Base-by-base conservation (phyloP, 495 filamentous ascomycete species). In the Aspergillus sparsus region DNA sequence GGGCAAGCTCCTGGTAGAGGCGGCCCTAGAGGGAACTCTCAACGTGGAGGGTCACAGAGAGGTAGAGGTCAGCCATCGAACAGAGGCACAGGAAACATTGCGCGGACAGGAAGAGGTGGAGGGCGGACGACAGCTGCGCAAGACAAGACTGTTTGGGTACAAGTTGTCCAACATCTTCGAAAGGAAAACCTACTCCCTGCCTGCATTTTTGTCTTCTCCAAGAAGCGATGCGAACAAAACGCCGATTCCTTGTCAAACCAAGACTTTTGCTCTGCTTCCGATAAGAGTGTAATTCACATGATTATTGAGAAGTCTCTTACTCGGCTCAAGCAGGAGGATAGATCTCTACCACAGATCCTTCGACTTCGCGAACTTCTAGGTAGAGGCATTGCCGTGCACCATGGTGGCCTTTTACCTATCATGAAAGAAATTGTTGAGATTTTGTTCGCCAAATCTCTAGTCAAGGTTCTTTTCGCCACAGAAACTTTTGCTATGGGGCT, bases 401-500 rank as follows among this genome's bases (percentile, higher is more conserved):
- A 98, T 74, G 95, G 94, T 62, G 94, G 94, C 53, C 78, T 98
- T 54, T 71, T 98, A 39, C 94, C 94, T 7, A 98, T 98, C 68
- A 93, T 98, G 59, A 98, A 98, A 74, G 94, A 98, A 74, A 83
- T 97, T 34, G 94, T 98, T 6, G 94, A 98, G 75, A 97, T 98
- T 57, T 75, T 98, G 27, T 98, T 98, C 67, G 94, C 94, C 0
- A 90, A 87, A 69, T 94, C 93, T 0, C 71, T 98, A 55, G 95
- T 98, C 34, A 98, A 98, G 71, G 89, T 98, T 12, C 82, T 98
- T 13, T 98, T 98, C 67, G 94, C 94, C 1, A 98, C 94, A 0
- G 94, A 98, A 71, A 98, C 94, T 0, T 98, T 98, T 73, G 94
- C 94, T 33, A 98, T 98, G 94, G 94, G 94, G 39, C 76, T 98